phyloP scores from a whole-genome alignment of 2,329 filamentous ascomycete species.

The Claviceps maximensis region DNA sequence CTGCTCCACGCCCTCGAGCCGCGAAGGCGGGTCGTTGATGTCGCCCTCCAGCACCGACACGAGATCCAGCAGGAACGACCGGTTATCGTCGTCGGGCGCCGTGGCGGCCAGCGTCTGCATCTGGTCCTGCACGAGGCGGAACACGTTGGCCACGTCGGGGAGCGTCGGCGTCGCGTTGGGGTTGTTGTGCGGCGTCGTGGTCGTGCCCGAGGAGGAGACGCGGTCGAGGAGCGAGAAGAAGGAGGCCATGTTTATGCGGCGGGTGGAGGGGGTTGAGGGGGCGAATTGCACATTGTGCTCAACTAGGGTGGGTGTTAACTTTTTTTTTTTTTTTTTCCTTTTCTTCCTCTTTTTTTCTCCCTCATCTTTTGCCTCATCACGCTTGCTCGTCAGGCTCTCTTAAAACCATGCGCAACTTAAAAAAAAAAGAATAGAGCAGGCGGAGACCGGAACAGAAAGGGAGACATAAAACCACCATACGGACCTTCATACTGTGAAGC shows the following conservation, averaged over 20 bases:
- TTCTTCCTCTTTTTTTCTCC: neutral
- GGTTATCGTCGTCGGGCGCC: slow-evolving; percentile 36
- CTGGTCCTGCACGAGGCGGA: slow-evolving; percentile 46
- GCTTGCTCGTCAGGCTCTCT: accelerated
- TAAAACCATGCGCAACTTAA: neutral
- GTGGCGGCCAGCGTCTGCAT: slow-evolving; percentile 36
- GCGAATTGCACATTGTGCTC: slow-evolving; percentile 48
- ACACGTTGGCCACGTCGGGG: slow-evolving; percentile 42
- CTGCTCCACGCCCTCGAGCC: slow-evolving; percentile 42
- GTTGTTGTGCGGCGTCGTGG: slow-evolving; percentile 31
- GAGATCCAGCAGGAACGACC: slow-evolving; percentile 35
- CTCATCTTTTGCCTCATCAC: no score
- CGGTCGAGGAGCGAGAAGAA: slow-evolving; percentile 46
- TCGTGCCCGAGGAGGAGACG: slow-evolving; percentile 26
- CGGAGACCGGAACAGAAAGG: neutral
- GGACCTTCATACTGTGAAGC: slow-evolving; percentile 43
- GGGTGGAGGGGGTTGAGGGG: slow-evolving; percentile 26
- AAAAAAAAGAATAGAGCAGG: neutral
- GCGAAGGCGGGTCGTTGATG: slow-evolving; percentile 37
- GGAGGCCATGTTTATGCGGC: slow-evolving; percentile 50
- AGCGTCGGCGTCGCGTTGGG: slow-evolving; percentile 48
- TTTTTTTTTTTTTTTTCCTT: neutral
- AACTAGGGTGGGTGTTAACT: slow-evolving; percentile 27
- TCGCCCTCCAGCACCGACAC: slow-evolving; percentile 33
- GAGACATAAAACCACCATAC: neutral